phyloP scores from a whole-genome alignment of 768 basidiomycete genomes.

The Mycena indigotica region DNA sequence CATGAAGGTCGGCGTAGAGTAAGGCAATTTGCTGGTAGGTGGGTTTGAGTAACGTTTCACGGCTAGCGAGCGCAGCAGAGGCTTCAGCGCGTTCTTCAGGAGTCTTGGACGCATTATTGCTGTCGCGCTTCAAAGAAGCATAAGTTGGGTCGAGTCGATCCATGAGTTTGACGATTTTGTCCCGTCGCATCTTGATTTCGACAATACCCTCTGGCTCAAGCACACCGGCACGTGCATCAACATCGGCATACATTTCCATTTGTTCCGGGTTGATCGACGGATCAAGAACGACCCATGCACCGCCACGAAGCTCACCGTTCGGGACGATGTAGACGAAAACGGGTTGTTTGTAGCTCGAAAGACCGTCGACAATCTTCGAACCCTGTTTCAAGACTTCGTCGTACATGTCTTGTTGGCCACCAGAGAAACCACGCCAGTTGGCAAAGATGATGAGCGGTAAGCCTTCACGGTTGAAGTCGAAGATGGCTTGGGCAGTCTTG shows the following conservation, averaged over 20 bases:
- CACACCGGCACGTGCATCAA: conserved; percentile 94
- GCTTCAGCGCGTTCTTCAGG: conserved; percentile 76
- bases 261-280: conserved; percentile 95
- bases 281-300: conserved; percentile 99
- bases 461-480: conserved; percentile 97
- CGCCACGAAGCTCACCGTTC: conserved; percentile 97
- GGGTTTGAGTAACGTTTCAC: conserved; percentile 82
- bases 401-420: conserved; percentile 99
- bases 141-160: conserved; percentile 89
- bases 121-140: conserved; percentile 76
- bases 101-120: conserved; percentile 71
- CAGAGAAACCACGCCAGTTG: conserved; percentile 99
- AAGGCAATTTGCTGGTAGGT: conserved; percentile 93
- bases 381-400: conserved; percentile 97
- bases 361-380: conserved; percentile 97
- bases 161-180: conserved; percentile 90
- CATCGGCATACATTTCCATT: conserved; percentile 99
- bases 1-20: conserved; percentile 94
- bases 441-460: conserved; percentile 98
- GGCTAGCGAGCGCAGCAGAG: conserved; percentile 63
- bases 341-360: conserved; percentile 95
- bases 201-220: conserved; percentile 96
- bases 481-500: conserved; percentile 99
- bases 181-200: conserved; percentile 96
- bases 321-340: conserved; percentile 98